A percentile compares a stretch with the other conserved stretches of the same genome.
Conservation (phyloP, 345 rosid species). For the Crucihimalaya himalaica region DNA sequence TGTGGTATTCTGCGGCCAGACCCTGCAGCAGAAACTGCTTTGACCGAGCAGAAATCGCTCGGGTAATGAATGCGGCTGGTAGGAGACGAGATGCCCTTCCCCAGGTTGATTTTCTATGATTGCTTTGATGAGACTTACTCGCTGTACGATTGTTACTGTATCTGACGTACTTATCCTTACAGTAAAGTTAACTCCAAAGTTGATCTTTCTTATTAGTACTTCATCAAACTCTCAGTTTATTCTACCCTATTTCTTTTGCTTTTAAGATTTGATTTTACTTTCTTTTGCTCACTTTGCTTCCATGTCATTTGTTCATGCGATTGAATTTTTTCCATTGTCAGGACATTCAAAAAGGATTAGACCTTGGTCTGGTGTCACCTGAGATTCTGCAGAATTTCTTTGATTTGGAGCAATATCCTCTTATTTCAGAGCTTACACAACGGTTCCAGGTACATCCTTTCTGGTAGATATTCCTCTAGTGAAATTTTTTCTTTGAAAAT, state of each 20-base stretch:
- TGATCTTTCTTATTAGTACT: too few species aligned
- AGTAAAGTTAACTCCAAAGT: too few species aligned
- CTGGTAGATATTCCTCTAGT: background rate
- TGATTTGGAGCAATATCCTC: conserved; percentile 82
- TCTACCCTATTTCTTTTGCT: background rate
- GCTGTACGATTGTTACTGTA: conserved; percentile 9
- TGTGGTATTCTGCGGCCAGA: conserved; percentile 95
- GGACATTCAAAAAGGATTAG: conserved; percentile 96
- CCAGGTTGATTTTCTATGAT: conserved; percentile 50
- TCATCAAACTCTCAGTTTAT: background rate
- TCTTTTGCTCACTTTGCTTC: background rate
- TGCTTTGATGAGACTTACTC: background rate
- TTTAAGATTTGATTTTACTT: background rate
- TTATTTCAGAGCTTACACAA: conserved; percentile 76
- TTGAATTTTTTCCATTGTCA: conserved; percentile 39
- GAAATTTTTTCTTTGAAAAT: background rate
- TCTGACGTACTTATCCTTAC: too few species aligned
- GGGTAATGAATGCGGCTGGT: conserved; percentile 96
- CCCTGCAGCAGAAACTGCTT: conserved; percentile 92
- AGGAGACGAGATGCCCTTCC: conserved; percentile 86
- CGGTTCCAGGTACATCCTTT: conserved; percentile 70
- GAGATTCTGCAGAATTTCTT: conserved; percentile 93
- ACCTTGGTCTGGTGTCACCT: conserved; percentile 92
- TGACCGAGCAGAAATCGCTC: conserved; percentile 94
- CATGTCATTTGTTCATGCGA: conserved; percentile 17